Conservation (phyloP, 139 green algal species). For the Choricystis sp. region DNA sequence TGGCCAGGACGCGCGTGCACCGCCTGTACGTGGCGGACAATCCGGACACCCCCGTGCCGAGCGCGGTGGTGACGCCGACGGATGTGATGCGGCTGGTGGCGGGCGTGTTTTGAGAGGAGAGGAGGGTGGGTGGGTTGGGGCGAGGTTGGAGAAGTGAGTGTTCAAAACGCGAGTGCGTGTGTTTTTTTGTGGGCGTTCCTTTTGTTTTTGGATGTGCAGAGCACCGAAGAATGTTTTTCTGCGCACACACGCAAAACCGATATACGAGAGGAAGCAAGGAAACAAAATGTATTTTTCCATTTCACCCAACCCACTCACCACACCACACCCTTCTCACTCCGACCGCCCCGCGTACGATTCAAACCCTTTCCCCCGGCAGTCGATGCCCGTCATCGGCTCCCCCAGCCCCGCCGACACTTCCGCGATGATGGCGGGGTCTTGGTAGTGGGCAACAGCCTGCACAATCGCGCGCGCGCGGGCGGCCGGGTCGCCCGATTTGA, state of each 20-base stretch:
- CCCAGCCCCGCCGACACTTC: conserved; percentile 82
- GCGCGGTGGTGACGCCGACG: conserved; percentile 18
- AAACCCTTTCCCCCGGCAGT: conserved; percentile 72
- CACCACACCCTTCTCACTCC: conserved; percentile 50
- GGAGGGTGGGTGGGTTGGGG: background rate
- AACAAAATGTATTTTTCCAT: no score
- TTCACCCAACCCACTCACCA: no score
- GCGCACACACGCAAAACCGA: no score
- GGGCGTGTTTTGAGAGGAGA: conserved; percentile 8
- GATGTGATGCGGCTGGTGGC: conserved; percentile 12
- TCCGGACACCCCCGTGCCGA: background rate
- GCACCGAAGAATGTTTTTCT: no score
- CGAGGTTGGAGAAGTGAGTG: no score
- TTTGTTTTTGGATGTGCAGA: no score
- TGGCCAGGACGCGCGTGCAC: conserved; percentile 13
- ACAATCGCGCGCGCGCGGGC: conserved; percentile 89
- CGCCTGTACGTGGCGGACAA: conserved; percentile 15
- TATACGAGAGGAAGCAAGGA: no score
- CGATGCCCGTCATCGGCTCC: conserved; percentile 97
- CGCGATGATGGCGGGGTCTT: conserved; percentile 83
- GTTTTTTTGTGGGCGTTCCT: no score
- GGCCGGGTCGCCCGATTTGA: conserved; percentile 92
- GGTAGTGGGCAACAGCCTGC: conserved; percentile 97
- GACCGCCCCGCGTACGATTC: conserved; percentile 61
- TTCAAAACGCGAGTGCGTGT: no score